Evolutionary conservation across 345 rosid genomes (phyloP), one percentile per base, ranked within the genome.

Genomic region (Garcia nutans): DNA sequence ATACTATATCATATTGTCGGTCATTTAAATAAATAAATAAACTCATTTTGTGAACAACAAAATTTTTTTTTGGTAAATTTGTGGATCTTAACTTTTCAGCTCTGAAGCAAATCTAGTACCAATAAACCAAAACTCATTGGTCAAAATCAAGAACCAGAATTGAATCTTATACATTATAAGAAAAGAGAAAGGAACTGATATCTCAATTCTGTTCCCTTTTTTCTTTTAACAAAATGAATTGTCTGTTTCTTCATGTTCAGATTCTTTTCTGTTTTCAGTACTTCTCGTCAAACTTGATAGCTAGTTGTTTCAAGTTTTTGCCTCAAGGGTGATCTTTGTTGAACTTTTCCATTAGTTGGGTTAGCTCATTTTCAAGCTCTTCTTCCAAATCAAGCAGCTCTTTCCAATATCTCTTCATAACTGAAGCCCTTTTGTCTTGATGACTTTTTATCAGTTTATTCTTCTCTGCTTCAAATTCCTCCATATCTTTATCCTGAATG

Each of bases 371-470:
- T 62, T 69, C 74, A 49, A 69, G 50, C 50, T 69, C 63, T 17
- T 61, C 59, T 52, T 69, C 79, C 69, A 76, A 23, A 41, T 49
- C 41, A 13, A 76, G 62, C 62, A 59, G 47, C 31, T 76, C 74
- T 50, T 76, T 74, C 61, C 66, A 59, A 7, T 49, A 62, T 44
- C 17, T 76, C 49, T 61, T 69, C 68, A 44, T 19, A 31, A 61
- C 33, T 41, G n/a, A 47, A 76, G 69, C 50, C 50, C 49, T 70
- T 63, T 61, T 62, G 17, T 69, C 68, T 49, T 47, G 60, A 50
- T 60, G 56, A 11, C 37, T 33, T 70, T 49, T 42, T 61, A 60
- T 50, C 62, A 76, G 23, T 50, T 31, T 70, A 50, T 69, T 19
- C 69, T 69, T 69, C 54, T 69, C 70, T 6, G 60, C 74, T 70